Conservation (phyloP, 2,329 filamentous ascomycete genomes). For the Dactylellina sp. region DNA sequence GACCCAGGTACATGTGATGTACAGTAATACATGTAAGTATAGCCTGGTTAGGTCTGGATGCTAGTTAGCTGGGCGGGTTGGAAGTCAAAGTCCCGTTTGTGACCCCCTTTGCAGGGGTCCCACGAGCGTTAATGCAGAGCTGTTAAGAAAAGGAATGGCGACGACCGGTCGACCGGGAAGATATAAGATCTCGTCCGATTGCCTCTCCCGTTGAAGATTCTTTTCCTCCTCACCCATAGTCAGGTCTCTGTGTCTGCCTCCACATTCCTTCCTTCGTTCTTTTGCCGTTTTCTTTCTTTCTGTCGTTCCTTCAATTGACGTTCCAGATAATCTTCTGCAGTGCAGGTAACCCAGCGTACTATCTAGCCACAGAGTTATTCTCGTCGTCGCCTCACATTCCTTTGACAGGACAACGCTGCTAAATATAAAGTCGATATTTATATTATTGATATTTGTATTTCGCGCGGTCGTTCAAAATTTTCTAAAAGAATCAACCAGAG, state of each 20-base stretch:
- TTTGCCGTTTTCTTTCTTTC: constrained; percentile 9
- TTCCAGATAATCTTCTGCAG: constrained; percentile 21
- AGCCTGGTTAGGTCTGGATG: too few relatives aligned
- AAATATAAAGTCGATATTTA: not conserved
- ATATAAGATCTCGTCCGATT: constrained; percentile 45
- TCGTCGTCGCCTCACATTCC: constrained; percentile 40
- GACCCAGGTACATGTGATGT: too few relatives aligned
- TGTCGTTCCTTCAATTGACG: constrained; percentile 11
- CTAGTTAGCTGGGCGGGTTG: not conserved
- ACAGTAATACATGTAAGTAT: too few relatives aligned
- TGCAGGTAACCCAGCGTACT: constrained; percentile 37
- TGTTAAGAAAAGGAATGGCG: constrained; percentile 5
- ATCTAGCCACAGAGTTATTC: constrained; percentile 20
- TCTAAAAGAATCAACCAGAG: not conserved
- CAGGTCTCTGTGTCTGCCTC: constrained; percentile 37
- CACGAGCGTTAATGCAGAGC: constrained; percentile 18
- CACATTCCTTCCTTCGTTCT: constrained; percentile 51
- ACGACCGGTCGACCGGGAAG: not conserved
- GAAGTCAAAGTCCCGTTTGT: too few relatives aligned
- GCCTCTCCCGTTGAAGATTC: constrained; percentile 25
- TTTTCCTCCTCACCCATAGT: constrained; percentile 51
- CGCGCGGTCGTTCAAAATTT: too few relatives aligned
- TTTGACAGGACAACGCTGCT: constrained; percentile 49
- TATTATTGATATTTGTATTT: too few relatives aligned
- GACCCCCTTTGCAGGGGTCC: constrained; percentile 25